Percentiles rank a stretch among this genome's conserved stretches.
Evolutionary conservation across 2,329 filamentous ascomycete species (phyloP).

Genomic region (Grosmannia clavigera): DNA sequence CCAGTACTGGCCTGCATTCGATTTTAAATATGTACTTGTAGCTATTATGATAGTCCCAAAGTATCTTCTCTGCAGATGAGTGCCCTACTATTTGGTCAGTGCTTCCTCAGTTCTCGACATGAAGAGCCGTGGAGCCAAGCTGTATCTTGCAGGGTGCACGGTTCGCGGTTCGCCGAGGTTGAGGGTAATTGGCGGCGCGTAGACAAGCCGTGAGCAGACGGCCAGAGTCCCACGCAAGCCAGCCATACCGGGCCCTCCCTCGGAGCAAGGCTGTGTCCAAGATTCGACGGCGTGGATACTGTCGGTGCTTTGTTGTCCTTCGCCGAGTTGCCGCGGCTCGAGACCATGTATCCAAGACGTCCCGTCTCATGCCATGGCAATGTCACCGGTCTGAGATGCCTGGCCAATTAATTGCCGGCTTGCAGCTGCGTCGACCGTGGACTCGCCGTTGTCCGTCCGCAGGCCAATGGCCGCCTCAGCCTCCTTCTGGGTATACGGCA

Average conservation of each 20-base stretch:
- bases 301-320: not conserved
- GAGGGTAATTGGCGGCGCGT: not conserved
- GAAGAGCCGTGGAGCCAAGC: not conserved
- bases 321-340: not conserved
- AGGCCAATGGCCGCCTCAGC: slow-evolving; percentile 66
- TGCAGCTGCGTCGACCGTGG: not conserved
- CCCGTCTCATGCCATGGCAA: slow-evolving; percentile 1
- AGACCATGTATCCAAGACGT: not conserved
- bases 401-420: not conserved
- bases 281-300: not conserved
- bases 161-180: no score
- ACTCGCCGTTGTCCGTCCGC: slow-evolving; percentile 7
- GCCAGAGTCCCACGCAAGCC: not conserved
- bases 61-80: not conserved
- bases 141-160: not conserved
- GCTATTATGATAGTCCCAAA: not conserved
- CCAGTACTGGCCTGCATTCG: not conserved
- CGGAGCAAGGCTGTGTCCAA: not conserved
- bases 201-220: not conserved
- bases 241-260: not conserved
- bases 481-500: slow-evolving; percentile 75
- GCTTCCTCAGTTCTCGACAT: not conserved
- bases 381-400: not conserved
- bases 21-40: not conserved
- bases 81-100: not conserved